Conservation (phyloP, 106 monocot genomes). For the Triglochin maritima region DNA sequence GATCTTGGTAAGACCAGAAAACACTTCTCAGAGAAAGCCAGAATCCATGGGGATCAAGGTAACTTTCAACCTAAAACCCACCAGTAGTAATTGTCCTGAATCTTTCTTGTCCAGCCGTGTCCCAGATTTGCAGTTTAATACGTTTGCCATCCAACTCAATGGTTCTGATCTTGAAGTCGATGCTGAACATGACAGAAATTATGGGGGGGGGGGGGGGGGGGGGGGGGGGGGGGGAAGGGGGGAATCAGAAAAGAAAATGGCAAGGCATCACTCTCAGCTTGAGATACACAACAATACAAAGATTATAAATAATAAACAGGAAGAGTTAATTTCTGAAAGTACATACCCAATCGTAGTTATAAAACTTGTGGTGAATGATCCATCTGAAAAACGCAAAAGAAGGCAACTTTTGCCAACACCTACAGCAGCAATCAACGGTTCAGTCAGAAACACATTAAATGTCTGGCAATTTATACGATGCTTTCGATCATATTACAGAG, state of each 20-base stretch:
- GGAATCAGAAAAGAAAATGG: not conserved
- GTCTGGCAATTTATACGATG: too few relatives aligned
- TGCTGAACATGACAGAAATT: too few relatives aligned
- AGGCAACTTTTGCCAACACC: conserved; percentile 83
- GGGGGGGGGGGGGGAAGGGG: not conserved
- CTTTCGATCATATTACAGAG: too few relatives aligned
- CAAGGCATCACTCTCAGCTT: not conserved
- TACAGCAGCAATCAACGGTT: too few relatives aligned
- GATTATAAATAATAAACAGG: conserved; percentile 3
- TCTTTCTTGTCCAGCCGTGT: conserved; percentile 23
- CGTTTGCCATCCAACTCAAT: conserved; percentile 20
- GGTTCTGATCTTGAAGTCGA: conserved; percentile 22
- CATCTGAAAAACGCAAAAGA: conserved; percentile 72
- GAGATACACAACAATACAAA: not conserved
- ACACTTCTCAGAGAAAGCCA: too few relatives aligned
- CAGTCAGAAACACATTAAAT: too few relatives aligned
- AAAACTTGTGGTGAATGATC: conserved; percentile 79
- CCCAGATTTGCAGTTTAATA: conserved; percentile 24
- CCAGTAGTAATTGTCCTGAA: conserved; percentile 25
- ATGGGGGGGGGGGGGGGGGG: too few relatives aligned
- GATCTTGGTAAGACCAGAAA: too few relatives aligned
- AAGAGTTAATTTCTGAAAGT: too few relatives aligned
- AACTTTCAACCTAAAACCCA: not conserved
- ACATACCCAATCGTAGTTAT: conserved; percentile 66
- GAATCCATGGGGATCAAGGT: not conserved